Evolutionary conservation across 2,329 filamentous ascomycete species (phyloP).

Genomic region (Sporothrix brasiliensis): DNA sequence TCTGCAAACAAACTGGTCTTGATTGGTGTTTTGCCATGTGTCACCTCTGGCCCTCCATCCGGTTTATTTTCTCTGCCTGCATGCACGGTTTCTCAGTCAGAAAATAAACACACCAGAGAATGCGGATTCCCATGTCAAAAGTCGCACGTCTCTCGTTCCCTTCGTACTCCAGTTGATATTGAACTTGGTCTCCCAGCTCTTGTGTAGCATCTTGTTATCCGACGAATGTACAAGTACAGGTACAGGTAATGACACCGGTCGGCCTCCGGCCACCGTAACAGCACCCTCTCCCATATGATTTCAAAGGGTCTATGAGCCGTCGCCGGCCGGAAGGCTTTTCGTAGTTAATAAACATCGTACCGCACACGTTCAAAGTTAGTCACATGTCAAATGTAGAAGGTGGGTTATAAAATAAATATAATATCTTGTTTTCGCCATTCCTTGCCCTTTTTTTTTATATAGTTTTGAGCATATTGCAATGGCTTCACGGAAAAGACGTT

Average conservation of each 20-base stretch:
- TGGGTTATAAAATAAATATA: neutral
- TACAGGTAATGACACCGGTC: neutral
- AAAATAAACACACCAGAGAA: neutral
- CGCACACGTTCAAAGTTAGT: neutral
- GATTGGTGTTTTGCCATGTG: neutral
- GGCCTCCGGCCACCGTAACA: neutral
- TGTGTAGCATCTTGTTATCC: neutral
- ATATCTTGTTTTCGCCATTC: neutral
- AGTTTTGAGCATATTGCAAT: neutral
- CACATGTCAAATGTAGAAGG: neutral
- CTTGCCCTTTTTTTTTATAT: neutral
- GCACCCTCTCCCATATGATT: neutral
- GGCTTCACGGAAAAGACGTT: too few relatives aligned
- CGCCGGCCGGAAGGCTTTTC: neutral
- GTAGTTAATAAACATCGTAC: neutral
- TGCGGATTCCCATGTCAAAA: neutral
- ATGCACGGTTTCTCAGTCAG: neutral
- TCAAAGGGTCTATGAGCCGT: constrained; percentile 1
- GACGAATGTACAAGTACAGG: neutral
- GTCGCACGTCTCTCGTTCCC: neutral
- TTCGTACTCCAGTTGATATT: neutral
- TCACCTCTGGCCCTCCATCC: constrained; percentile 16
- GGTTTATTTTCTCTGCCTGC: neutral
- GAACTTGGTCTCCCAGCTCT: neutral
- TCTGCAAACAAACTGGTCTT: neutral